Base-by-base conservation (phyloP, 345 rosid genomes). In the Camelina sativa region DNA sequence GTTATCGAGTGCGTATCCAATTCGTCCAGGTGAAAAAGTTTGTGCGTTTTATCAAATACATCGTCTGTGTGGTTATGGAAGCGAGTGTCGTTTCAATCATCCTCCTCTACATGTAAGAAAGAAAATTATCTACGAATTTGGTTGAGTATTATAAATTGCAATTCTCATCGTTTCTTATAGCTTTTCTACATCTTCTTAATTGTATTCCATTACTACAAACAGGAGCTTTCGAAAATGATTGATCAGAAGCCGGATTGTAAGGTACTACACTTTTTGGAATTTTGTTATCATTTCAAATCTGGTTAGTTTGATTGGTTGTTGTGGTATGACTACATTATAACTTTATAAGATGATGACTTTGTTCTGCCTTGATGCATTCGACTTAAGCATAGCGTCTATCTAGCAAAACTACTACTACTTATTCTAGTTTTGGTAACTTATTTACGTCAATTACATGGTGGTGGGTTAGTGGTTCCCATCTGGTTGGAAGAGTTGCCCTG, bases 1-100 rank as follows among this genome's bases (percentile, higher is more conserved):
- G 8, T 23, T 17, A 57, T 34, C 62, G 34, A 58, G 78, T 65
- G 72, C 64, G 32, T 84, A 88, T 74, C 92, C 87, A 7, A 80
- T 80, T 72, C 89, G 88, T 40, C 87, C 87, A 9, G 87, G 86
- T 12, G 85, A 80, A 76, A 80, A 76, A 7, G 80, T 83, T 82
- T 86, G 92, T 67, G 69, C 13, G 37, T 88, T 69, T 80, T 88
- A 74, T 75, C 46, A 82, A 11, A 83, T 80, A 76, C 77, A 83
- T 40, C 87, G 89, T 52, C 32, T 16, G n/a, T 86, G 92, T 73
- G 84, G 84, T 38, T 86, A 79, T 80, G 88, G 92, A 80, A 83
- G 19, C 55, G 83, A 73, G 17, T 86, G 88, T 47, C 87, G 82
- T 34, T 84, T 35, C 75, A 79, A 88, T 75, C 92, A 88, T 80